Evolutionary conservation across 306 rosid species (phyloP).

Genomic region (Pterocarpus santalinus): DNA sequence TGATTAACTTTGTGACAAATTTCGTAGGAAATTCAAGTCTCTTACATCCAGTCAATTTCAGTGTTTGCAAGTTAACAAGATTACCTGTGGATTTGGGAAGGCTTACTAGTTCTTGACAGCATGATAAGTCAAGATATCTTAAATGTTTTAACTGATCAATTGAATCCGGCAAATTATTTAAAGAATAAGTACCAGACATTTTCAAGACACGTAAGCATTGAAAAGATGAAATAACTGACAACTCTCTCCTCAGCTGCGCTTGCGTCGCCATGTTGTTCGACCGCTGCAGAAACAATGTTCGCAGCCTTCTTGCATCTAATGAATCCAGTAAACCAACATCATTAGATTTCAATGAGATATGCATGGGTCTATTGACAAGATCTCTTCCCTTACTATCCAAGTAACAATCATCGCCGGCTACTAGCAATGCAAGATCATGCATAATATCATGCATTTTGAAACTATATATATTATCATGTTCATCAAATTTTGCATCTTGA

Average conservation of each 20-base stretch:
- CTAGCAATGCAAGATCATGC: constrained; percentile 42
- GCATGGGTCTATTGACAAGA: not conserved
- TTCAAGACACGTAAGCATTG: constrained; percentile 4
- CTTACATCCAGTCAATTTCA: not conserved
- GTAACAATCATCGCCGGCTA: constrained; percentile 18
- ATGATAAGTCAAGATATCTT: not conserved
- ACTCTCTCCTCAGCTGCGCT: too few relatives aligned
- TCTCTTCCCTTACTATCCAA: not conserved
- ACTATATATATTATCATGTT: accelerated
- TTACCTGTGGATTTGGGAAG: not conserved
- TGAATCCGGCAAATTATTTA: not conserved
- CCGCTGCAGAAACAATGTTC: not conserved
- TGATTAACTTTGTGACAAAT: not conserved
- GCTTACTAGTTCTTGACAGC: accelerated
- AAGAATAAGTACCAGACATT: accelerated
- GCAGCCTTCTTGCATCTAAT: not conserved
- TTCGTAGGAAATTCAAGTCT: not conserved
- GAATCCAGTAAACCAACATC: not conserved
- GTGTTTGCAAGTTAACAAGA: constrained; percentile 10
- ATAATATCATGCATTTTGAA: constrained; percentile 39
- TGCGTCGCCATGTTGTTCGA: too few relatives aligned
- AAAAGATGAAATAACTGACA: not conserved
- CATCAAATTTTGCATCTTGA: not conserved
- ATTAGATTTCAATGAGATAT: not conserved
- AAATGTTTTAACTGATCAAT: constrained; percentile 2